Evolutionary conservation across 768 basidiomycete genomes (phyloP), one percentile per base, ranked within the genome.

Genomic region (Mrakia gelida): DNA sequence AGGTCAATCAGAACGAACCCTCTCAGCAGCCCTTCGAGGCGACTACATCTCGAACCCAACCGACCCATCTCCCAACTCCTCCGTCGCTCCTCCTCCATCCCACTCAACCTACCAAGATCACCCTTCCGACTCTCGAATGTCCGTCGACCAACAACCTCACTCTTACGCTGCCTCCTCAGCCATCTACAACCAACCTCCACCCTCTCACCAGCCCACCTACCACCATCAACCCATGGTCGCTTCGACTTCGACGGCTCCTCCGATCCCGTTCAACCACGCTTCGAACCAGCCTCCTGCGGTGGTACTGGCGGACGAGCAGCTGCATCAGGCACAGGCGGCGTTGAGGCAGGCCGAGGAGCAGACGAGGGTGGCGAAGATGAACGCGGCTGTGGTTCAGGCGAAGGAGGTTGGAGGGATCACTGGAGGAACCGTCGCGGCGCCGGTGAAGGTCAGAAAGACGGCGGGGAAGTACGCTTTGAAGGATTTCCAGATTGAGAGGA

Each of bases 401-500:
- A 71, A 73, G 49, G 63, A 62, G 34, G 52, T 13, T 18, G 16
- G 67, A 21, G 43, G 45, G 13, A 18, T n/a, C 41, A 9, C 21
- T 18, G 73, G 63, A 43, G 61, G 71, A 26, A 34, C 32, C 45
- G 67, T 52, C 16, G 65, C 49, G 4, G 59, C 67, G 10, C 68
- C 75, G 54, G 73, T 59, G 43, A 79, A 75, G 68, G 68, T 79
- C 11, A 49, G 78, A 10, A 79, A 79, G 74, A 75, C 78, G 54
- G 78, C 78, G 10, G 78, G 78, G 15, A 79, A 79, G 70, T 79
- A 79, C n/a, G 78, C 78, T 8, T 67, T 79, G 41, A 76, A 75
- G 62, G 78, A 79, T 67, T 79, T 79, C 45, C 54, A 75, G 59
- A 73, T 79, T 41, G 78, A 75, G 43, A 68, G 78, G 41, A 79